These are phyloP conservation scores for Astrothelium subdiscretum DNA, from an alignment of 495 filamentous ascomycete genomes.

Conservation along the genomic window DNA sequence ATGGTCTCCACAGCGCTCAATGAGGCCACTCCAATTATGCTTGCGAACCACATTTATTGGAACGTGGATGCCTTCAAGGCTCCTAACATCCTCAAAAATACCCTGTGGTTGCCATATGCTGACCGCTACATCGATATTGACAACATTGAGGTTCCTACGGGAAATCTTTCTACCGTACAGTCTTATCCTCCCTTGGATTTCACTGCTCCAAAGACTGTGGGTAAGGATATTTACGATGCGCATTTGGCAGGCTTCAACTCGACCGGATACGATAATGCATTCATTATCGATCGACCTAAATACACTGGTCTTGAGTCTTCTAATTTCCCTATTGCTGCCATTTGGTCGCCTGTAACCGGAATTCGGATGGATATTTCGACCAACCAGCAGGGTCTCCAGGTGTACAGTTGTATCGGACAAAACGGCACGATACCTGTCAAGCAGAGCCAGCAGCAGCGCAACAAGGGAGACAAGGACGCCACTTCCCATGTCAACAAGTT, in stretches of 20 bases:
- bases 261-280: slow-evolving; percentile 64
- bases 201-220: slow-evolving; percentile 56
- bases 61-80: slow-evolving; percentile 72
- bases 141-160: slow-evolving; percentile 61
- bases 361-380: slow-evolving; percentile 62
- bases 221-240: slow-evolving; percentile 45
- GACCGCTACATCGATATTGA: slow-evolving; percentile 56
- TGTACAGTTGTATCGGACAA: slow-evolving; percentile 64
- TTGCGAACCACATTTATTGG: slow-evolving; percentile 68
- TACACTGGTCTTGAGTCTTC: slow-evolving; percentile 42
- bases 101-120: slow-evolving; percentile 55
- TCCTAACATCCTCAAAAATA: slow-evolving; percentile 50
- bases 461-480: slow-evolving; percentile 19
- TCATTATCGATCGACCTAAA: slow-evolving; percentile 52
- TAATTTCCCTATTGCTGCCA: slow-evolving; percentile 47
- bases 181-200: slow-evolving; percentile 60
- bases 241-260: slow-evolving; percentile 46
- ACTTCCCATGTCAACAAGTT: slow-evolving; percentile 41
- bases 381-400: slow-evolving; percentile 67
- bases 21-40: slow-evolving; percentile 47
- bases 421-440: slow-evolving; percentile 51
- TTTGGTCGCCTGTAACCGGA: slow-evolving; percentile 48
- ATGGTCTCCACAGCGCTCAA: slow-evolving; percentile 15
- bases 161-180: slow-evolving; percentile 44
- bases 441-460: slow-evolving; percentile 37